These are phyloP conservation scores for Tephrocybe sp. DNA, from an alignment of 768 basidiomycete species.

Conservation along the genomic window DNA sequence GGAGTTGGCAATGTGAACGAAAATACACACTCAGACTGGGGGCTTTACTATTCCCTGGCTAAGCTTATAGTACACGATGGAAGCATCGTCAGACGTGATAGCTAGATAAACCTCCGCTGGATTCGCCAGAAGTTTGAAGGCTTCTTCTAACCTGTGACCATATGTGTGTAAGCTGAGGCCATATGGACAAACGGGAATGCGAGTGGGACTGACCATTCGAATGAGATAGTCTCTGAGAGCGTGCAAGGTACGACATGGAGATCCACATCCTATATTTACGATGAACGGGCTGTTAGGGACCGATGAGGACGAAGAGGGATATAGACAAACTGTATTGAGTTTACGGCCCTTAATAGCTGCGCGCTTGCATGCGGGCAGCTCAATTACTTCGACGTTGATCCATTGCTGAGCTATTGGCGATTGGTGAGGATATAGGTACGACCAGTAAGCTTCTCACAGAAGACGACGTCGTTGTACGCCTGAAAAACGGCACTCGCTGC, in stretches of 20 bases:
- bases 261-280: conserved; percentile 34
- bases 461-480: conserved; percentile 69
- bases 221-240: conserved; percentile 62
- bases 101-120: conserved; percentile 60
- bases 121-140: conserved; percentile 49
- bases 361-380: conserved; percentile 51
- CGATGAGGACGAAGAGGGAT: conserved; percentile 2
- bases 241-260: conserved; percentile 64
- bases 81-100: conserved; percentile 74
- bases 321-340: conserved; percentile 44
- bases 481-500: conserved; percentile 65
- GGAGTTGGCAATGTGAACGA: background rate
- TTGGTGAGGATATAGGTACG: background rate
- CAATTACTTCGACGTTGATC: conserved; percentile 60
- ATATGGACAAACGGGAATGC: background rate
- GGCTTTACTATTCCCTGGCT: conserved; percentile 78
- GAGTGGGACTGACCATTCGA: conserved; percentile 51
- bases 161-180: background rate
- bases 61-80: conserved; percentile 82
- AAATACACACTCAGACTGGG: conserved; percentile 37
- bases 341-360: conserved; percentile 59
- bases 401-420: conserved; percentile 62
- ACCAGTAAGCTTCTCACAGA: conserved; percentile 37
- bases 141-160: conserved; percentile 49
- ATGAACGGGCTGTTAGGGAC: conserved; percentile 1